phyloP scores from a whole-genome alignment of 306 rosid genomes.

The Acmispon strigosus region DNA sequence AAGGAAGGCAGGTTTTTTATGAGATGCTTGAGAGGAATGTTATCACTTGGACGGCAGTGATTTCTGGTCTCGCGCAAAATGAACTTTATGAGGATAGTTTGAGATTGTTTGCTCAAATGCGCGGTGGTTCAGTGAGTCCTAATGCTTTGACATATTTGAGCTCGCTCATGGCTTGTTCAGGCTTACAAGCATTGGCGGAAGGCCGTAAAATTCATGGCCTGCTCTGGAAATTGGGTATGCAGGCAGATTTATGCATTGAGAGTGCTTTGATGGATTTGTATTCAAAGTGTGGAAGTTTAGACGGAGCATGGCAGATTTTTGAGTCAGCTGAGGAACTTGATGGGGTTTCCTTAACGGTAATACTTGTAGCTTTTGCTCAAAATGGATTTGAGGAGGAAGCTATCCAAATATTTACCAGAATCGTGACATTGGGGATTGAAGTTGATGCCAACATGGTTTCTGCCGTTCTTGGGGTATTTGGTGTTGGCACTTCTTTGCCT shows the following conservation, averaged over 20 bases:
- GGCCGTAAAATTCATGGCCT: constrained; percentile 81
- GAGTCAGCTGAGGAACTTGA: constrained; percentile 69
- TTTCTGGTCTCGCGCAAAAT: constrained; percentile 73
- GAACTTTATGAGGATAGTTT: constrained; percentile 45
- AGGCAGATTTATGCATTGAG: constrained; percentile 64
- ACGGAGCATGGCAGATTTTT: constrained; percentile 64
- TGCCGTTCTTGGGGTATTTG: constrained; percentile 79
- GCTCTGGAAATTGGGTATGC: constrained; percentile 68
- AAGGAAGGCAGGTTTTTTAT: constrained; percentile 59
- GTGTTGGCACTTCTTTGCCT: constrained; percentile 62
- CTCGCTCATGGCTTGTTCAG: constrained; percentile 76
- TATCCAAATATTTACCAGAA: constrained; percentile 58
- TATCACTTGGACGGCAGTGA: constrained; percentile 82
- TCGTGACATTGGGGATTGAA: constrained; percentile 54
- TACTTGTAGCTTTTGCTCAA: constrained; percentile 79
- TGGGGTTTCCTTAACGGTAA: constrained; percentile 76
- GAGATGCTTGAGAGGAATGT: constrained; percentile 81
- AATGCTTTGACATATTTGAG: constrained; percentile 78
- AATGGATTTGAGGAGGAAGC: constrained; percentile 87
- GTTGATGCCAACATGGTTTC: constrained; percentile 70
- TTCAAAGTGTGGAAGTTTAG: constrained; percentile 70
- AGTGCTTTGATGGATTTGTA: constrained; percentile 92
- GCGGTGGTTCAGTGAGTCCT: constrained; percentile 48
- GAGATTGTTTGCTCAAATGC: constrained; percentile 47
- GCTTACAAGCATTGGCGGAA: constrained; percentile 56